These are phyloP conservation scores for Chaetomium cochliodes DNA, from an alignment of 495 filamentous ascomycete species.

Conservation along the genomic window DNA sequence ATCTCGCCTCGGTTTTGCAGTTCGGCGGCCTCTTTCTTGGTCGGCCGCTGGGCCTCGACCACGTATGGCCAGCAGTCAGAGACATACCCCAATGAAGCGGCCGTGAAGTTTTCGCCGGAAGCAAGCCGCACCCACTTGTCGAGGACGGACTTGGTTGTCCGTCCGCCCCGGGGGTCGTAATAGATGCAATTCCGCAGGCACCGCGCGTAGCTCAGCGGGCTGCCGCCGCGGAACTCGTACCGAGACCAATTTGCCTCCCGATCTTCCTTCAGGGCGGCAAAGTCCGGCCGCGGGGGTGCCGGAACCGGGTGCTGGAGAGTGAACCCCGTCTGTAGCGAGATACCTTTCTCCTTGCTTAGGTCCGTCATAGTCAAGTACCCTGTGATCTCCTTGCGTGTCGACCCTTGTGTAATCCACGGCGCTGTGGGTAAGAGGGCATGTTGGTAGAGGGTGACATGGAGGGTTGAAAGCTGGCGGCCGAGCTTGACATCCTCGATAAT, in stretches of 20 bases:
- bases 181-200: conserved; percentile 50
- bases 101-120: conserved; percentile 53
- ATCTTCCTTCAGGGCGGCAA: conserved; percentile 39
- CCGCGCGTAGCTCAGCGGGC: conserved; percentile 51
- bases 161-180: conserved; percentile 54
- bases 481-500: conserved; percentile 70
- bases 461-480: conserved; percentile 64
- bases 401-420: conserved; percentile 34
- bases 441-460: conserved; percentile 65
- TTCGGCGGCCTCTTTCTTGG: conserved; percentile 8
- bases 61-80: conserved; percentile 50
- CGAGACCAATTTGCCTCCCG: conserved; percentile 48
- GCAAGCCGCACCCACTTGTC: conserved; percentile 68
- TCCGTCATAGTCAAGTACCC: conserved; percentile 70
- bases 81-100: conserved; percentile 57
- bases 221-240: conserved; percentile 39
- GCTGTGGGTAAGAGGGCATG: conserved; percentile 29
- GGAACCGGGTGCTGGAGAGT: conserved; percentile 34
- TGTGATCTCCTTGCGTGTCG: conserved; percentile 37
- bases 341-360: conserved; percentile 56
- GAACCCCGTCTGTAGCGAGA: conserved; percentile 56
- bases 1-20: conserved; percentile 7
- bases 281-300: conserved; percentile 41
- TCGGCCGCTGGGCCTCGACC: conserved; percentile 31
- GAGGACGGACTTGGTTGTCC: conserved; percentile 42